These are phyloP conservation scores for Mariannaea elegans DNA, from an alignment of 2,329 filamentous ascomycete species.

Conservation along the genomic window DNA sequence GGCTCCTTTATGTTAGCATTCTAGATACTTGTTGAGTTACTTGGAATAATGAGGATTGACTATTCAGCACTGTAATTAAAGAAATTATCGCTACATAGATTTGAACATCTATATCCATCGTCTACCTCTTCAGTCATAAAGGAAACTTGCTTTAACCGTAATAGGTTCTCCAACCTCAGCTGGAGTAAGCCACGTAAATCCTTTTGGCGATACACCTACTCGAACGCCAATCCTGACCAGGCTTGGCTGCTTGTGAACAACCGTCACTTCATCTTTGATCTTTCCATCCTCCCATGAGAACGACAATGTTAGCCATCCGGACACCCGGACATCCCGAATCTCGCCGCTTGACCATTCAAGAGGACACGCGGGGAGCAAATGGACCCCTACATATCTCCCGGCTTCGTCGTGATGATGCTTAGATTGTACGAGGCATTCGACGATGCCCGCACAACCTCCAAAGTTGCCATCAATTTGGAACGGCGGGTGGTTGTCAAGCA, in stretches of 20 bases:
- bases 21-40: too few relatives aligned
- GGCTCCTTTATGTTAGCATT: too few relatives aligned
- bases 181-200: neutral
- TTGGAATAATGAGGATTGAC: too few relatives aligned
- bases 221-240: neutral
- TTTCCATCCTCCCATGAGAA: conserved; percentile 24
- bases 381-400: conserved; percentile 20
- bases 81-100: too few relatives aligned
- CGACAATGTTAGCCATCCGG: conserved; percentile 25
- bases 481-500: conserved; percentile 35
- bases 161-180: neutral
- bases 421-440: conserved; percentile 36
- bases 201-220: neutral
- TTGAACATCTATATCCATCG: too few relatives aligned
- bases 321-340: neutral
- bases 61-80: too few relatives aligned
- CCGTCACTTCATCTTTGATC: neutral
- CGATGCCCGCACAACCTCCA: conserved; percentile 34
- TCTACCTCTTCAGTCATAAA: neutral
- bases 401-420: neutral
- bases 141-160: neutral
- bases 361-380: conserved; percentile 31
- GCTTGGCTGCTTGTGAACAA: neutral
- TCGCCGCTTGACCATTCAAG: conserved; percentile 21
- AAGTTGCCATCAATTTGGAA: conserved; percentile 45